A percentile compares a stretch with the other conserved stretches of the same genome.
Evolutionary conservation across 371 early-diverging fungal genomes (phyloP).

Genomic region (Rhizopus microsporus): DNA sequence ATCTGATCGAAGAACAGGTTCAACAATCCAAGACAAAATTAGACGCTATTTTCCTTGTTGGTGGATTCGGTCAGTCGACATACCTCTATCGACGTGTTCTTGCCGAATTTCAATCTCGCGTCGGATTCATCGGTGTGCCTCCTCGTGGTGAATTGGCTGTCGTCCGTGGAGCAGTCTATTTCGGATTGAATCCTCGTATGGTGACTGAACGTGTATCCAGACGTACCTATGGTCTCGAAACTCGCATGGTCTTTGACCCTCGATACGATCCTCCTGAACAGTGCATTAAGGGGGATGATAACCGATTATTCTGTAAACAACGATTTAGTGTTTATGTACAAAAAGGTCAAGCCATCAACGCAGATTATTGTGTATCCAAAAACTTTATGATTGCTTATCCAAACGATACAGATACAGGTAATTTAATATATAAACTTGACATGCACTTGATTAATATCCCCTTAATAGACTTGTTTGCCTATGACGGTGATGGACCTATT

Average conservation of each 20-base stretch:
- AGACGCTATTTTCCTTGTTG: constrained; percentile 61
- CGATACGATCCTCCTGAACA: constrained; percentile 61
- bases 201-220: constrained; percentile 64
- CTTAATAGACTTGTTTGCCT: constrained; percentile 48
- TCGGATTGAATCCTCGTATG: constrained; percentile 58
- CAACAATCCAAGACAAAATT: constrained; percentile 38
- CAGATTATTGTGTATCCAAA: constrained; percentile 63
- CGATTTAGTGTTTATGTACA: constrained; percentile 64
- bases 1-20: constrained; percentile 60
- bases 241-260: constrained; percentile 63
- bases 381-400: constrained; percentile 64
- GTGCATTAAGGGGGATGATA: constrained; percentile 53
- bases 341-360: constrained; percentile 59
- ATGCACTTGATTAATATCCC: neutral
- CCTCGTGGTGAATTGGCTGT: constrained; percentile 58
- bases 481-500: constrained; percentile 45
- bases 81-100: constrained; percentile 55
- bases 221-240: constrained; percentile 63
- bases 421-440: neutral
- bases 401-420: constrained; percentile 57
- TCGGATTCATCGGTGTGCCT: constrained; percentile 55
- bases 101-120: constrained; percentile 46
- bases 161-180: constrained; percentile 56
- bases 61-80: constrained; percentile 64
- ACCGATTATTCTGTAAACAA: constrained; percentile 54